A percentile compares a stretch with the other conserved stretches of the same genome.
Evolutionary conservation across 495 filamentous ascomycete species (phyloP).

Genomic region (Staphylotrichum longicolle): DNA sequence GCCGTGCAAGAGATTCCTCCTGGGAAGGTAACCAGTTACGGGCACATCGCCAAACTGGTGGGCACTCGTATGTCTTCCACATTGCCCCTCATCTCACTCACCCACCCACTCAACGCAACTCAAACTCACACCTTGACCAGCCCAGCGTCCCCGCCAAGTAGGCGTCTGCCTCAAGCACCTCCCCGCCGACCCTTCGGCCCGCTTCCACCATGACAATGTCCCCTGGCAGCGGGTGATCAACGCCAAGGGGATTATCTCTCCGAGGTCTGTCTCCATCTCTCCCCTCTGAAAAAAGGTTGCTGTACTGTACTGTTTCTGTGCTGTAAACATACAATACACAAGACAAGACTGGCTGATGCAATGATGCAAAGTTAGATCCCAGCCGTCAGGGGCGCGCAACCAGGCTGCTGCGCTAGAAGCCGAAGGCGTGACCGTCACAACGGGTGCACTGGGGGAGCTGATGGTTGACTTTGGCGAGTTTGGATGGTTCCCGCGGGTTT

Average conservation of each 20-base stretch:
- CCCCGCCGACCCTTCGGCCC: constrained; percentile 45
- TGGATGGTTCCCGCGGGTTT: constrained; percentile 71
- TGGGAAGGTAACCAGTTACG: constrained; percentile 84
- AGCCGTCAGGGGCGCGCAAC: constrained; percentile 61
- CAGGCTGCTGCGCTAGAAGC: constrained; percentile 64
- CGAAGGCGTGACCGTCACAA: constrained; percentile 68
- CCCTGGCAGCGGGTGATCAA: constrained; percentile 96
- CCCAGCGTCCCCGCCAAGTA: constrained; percentile 74
- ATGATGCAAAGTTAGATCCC: constrained; percentile 45
- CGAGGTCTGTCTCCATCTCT: constrained; percentile 52
- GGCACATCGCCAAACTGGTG: constrained; percentile 78
- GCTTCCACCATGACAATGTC: constrained; percentile 71
- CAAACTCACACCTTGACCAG: constrained; percentile 34
- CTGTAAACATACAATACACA: too few relatives aligned
- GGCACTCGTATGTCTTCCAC: constrained; percentile 67
- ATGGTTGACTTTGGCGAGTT: constrained; percentile 63
- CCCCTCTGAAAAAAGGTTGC: too few relatives aligned
- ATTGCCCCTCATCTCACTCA: not conserved
- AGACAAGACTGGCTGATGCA: too few relatives aligned
- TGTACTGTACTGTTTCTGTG: too few relatives aligned
- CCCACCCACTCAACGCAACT: not conserved
- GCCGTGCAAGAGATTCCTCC: constrained; percentile 80
- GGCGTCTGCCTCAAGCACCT: constrained; percentile 86
- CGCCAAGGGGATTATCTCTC: constrained; percentile 78
- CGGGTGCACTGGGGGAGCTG: constrained; percentile 65